Conservation (phyloP, 768 basidiomycete genomes). For the Coprinellus micaceus region DNA sequence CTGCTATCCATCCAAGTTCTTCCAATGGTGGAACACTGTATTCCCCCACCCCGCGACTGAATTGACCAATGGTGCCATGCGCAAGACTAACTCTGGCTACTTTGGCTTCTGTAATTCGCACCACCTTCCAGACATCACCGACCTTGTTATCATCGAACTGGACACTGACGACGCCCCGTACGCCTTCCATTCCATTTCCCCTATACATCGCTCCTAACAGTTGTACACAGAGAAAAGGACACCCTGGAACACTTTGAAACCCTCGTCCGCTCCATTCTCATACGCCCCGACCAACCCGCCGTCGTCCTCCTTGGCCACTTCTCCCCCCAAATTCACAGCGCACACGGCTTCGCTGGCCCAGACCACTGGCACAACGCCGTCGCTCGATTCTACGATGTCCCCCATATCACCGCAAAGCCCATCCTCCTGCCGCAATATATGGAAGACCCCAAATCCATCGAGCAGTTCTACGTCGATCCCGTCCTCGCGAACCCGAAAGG, state of each 20-base stretch:
- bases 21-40: conserved; percentile 96
- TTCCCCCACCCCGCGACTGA: conserved; percentile 98
- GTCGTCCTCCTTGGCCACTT: conserved; percentile 96
- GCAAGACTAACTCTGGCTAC: conserved; percentile 88
- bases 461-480: conserved; percentile 76
- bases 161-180: conserved; percentile 87
- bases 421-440: conserved; percentile 82
- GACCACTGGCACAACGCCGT: conserved; percentile 88
- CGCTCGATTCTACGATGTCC: conserved; percentile 96
- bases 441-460: conserved; percentile 56
- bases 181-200: conserved; percentile 28
- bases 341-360: conserved; percentile 83
- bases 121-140: conserved; percentile 90
- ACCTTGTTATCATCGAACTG: conserved; percentile 93
- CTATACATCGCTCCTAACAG: neutral
- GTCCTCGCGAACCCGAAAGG: conserved; percentile 77
- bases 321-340: conserved; percentile 74
- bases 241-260: conserved; percentile 86
- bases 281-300: conserved; percentile 88
- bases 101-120: conserved; percentile 93
- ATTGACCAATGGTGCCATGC: conserved; percentile 95
- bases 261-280: conserved; percentile 86
- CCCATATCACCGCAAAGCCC: conserved; percentile 85
- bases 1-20: conserved; percentile 94
- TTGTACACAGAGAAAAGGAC: conserved; percentile 54